Evolutionary conservation across 371 early-diverging fungal species (phyloP).

Genomic region (Mucor ambiguus): DNA sequence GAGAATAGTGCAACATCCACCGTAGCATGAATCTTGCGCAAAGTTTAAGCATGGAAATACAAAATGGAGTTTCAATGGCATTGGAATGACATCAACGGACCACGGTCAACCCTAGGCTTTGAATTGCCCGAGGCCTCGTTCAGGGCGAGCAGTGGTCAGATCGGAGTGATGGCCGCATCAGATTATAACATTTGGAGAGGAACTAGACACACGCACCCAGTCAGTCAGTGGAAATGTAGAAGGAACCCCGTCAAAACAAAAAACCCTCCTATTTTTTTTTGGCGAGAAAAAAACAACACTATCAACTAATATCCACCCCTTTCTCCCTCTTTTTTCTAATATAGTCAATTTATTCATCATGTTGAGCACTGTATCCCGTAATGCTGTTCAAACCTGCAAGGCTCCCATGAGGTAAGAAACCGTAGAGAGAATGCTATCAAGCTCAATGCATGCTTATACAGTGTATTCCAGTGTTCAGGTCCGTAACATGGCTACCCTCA

Average conservation of each 20-base stretch:
- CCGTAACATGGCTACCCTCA: slow-evolving; percentile 91
- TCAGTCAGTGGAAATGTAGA: neutral
- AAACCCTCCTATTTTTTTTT: neutral
- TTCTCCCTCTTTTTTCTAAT: neutral
- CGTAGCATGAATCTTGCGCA: slow-evolving; percentile 8
- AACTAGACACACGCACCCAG: neutral
- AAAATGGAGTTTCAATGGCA: slow-evolving; percentile 10
- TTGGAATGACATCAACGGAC: slow-evolving; percentile 3
- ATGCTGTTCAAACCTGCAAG: slow-evolving; percentile 14
- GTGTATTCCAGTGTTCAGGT: slow-evolving; percentile 55
- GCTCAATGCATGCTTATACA: neutral
- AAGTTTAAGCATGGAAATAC: neutral
- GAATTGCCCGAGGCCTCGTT: neutral
- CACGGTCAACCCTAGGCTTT: slow-evolving; percentile 4
- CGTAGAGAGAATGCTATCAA: neutral
- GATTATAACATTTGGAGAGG: neutral
- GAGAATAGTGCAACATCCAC: neutral
- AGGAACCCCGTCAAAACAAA: slow-evolving; percentile 8
- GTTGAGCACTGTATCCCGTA: slow-evolving; percentile 14
- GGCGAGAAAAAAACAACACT: slow-evolving; percentile 4
- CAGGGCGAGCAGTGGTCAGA: neutral
- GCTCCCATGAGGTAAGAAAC: slow-evolving; percentile 11
- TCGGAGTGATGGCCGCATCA: neutral
- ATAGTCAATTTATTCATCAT: slow-evolving; percentile 1
- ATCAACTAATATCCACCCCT: neutral